A percentile compares a stretch with the other conserved stretches of the same genome.
phyloP scores from a whole-genome alignment of 1,284 basidiomycete species.

The Cryptococcus sp. region DNA sequence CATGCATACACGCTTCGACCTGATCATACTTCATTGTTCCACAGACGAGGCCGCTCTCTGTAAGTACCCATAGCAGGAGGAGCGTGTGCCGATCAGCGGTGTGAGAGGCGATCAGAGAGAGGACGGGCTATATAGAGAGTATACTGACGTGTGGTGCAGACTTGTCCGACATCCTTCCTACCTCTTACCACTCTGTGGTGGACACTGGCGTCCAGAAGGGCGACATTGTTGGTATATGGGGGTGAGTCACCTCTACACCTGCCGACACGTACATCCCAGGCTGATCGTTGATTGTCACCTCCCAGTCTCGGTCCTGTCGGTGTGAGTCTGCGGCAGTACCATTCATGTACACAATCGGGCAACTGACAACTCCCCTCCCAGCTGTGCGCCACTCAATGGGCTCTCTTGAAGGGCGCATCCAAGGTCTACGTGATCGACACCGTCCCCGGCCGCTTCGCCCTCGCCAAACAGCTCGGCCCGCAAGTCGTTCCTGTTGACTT shows the following conservation, averaged over 20 bases:
- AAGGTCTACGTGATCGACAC: slow-evolving; percentile 70
- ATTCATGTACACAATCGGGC: too few species aligned
- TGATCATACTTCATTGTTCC: background rate
- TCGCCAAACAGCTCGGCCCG: slow-evolving; percentile 57
- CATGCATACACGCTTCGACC: background rate
- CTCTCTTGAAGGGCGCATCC: slow-evolving; percentile 64
- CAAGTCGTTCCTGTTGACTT: slow-evolving; percentile 66
- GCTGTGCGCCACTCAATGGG: slow-evolving; percentile 61
- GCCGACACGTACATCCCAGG: too few species aligned
- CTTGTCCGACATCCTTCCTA: slow-evolving; percentile 68
- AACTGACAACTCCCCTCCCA: background rate
- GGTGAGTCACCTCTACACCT: slow-evolving; percentile 20
- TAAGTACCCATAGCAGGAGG: slow-evolving; percentile 11
- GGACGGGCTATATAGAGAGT: background rate
- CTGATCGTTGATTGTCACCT: slow-evolving; percentile 10
- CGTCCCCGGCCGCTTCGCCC: slow-evolving; percentile 60
- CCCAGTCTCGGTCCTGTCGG: slow-evolving; percentile 42
- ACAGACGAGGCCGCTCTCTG: slow-evolving; percentile 34
- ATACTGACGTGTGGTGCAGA: slow-evolving; percentile 27
- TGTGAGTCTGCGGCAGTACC: too few species aligned
- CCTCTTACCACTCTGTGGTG: slow-evolving; percentile 62
- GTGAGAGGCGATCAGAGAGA: background rate
- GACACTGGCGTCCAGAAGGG: slow-evolving; percentile 57
- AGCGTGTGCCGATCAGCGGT: background rate
- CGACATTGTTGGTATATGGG: slow-evolving; percentile 53